phyloP scores from a whole-genome alignment of 768 basidiomycete species.

The Collybia nuda region DNA sequence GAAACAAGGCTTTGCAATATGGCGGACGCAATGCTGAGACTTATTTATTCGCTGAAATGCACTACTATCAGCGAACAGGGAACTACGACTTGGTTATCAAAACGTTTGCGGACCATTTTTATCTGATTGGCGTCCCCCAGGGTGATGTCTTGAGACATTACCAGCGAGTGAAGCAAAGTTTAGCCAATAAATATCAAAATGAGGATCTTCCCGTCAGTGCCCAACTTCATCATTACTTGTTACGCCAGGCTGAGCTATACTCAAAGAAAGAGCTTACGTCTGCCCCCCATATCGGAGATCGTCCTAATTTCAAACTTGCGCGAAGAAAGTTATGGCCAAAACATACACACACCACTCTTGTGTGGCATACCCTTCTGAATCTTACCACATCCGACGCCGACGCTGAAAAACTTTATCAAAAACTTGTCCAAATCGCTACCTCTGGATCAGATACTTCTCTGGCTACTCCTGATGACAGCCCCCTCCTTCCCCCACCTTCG shows the following conservation, averaged over 20 bases:
- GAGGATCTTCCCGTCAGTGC: conserved; percentile 4
- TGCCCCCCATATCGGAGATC: neutral
- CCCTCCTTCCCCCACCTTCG: conserved; percentile 23
- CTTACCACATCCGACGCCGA: conserved; percentile 18
- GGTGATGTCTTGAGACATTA: conserved; percentile 25
- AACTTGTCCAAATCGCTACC: conserved; percentile 31
- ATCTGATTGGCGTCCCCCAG: conserved; percentile 50
- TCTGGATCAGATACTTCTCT: conserved; percentile 2
- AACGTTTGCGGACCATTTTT: conserved; percentile 52
- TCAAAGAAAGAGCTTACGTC: conserved; percentile 4
- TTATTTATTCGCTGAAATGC: conserved; percentile 43
- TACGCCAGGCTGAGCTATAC: conserved; percentile 5
- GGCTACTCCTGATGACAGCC: conserved; percentile 10
- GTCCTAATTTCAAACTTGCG: conserved; percentile 7
- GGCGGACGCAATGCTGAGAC: conserved; percentile 17
- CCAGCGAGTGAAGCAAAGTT: conserved; percentile 7
- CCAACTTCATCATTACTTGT: neutral
- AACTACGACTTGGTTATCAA: conserved; percentile 33
- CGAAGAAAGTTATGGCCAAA: conserved; percentile 33
- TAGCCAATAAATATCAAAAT: neutral
- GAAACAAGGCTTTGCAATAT: conserved; percentile 25
- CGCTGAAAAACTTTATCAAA: conserved; percentile 40
- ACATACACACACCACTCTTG: conserved; percentile 29
- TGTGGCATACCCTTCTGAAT: conserved; percentile 38
- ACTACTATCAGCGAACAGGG: conserved; percentile 30